Evolutionary conservation across 805 yeast genomes (phyloP).

Genomic region (Candida sithepensis): DNA sequence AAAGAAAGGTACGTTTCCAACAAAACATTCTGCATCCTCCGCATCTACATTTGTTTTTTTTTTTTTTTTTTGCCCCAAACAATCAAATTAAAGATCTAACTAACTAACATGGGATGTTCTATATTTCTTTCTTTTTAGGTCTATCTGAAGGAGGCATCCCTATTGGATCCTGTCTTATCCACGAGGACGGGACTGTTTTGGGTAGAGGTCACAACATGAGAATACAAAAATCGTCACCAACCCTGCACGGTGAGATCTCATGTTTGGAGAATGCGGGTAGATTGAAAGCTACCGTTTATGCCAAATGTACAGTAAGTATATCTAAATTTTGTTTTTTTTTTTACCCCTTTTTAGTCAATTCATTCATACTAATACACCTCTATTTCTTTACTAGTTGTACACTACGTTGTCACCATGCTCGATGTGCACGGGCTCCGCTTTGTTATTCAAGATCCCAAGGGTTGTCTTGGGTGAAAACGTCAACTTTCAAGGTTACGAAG

Average conservation of each 20-base stretch:
- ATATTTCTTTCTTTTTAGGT: not conserved
- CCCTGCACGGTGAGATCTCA: constrained; percentile 88
- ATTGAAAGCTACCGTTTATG: constrained; percentile 72
- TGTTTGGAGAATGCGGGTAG: constrained; percentile 91
- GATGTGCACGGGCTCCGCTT: constrained; percentile 93
- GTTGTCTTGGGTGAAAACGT: constrained; percentile 87
- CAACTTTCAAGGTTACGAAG: constrained; percentile 82
- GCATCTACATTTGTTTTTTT: not conserved
- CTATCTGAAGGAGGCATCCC: constrained; percentile 4
- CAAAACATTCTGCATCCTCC: too few relatives aligned
- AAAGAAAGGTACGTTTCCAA: constrained; percentile 42
- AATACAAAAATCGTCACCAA: constrained; percentile 78
- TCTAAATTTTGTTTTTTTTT: not conserved
- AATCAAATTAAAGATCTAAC: too few relatives aligned
- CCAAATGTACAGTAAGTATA: constrained; percentile 59
- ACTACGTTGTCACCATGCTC: constrained; percentile 91
- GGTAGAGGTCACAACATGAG: constrained; percentile 92
- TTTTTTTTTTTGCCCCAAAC: constrained; percentile 36
- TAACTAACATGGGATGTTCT: too few relatives aligned
- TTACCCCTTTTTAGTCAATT: too few relatives aligned
- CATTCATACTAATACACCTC: constrained; percentile 7
- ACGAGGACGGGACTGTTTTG: constrained; percentile 72
- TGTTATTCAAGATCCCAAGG: constrained; percentile 83
- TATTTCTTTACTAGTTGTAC: constrained; percentile 45
- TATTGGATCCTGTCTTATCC: constrained; percentile 64